These are phyloP conservation scores for Heterobasidion parviporum DNA, from an alignment of 1,284 basidiomycete genomes.

Conservation along the genomic window DNA sequence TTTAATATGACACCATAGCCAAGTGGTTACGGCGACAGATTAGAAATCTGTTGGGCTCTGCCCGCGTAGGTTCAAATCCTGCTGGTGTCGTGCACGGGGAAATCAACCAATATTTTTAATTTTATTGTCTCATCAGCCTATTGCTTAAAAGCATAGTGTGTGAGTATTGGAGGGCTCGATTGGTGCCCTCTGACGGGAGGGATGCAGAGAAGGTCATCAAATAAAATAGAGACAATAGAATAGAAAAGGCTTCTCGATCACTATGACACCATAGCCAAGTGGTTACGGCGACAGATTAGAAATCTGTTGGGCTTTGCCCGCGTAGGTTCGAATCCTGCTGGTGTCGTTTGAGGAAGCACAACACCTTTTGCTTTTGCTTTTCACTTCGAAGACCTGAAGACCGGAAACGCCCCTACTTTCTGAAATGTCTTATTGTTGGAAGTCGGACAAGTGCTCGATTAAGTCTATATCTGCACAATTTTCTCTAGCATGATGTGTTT, in stretches of 20 bases:
- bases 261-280: constrained; percentile 40
- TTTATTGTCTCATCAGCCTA: too few species aligned
- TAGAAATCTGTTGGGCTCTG: constrained; percentile 20
- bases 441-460: neutral
- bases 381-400: too few species aligned
- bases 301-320: constrained; percentile 10
- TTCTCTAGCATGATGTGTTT: neutral
- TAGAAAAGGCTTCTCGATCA: too few species aligned
- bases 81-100: neutral
- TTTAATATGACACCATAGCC: constrained; percentile 28
- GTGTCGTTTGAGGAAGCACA: neutral
- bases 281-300: constrained; percentile 56
- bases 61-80: neutral
- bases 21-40: constrained; percentile 47
- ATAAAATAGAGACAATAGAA: too few species aligned
- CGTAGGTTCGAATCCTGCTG: neutral
- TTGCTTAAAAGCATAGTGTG: too few species aligned
- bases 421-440: too few species aligned
- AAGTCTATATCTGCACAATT: neutral
- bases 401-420: too few species aligned
- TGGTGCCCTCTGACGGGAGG: too few species aligned
- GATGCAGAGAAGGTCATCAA: too few species aligned
- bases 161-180: too few species aligned
- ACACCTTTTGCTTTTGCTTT: too few species aligned
- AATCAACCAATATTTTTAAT: too few species aligned